Evolutionary conservation across 106 monocot species (phyloP).

Genomic region (Acorus gramineus): DNA sequence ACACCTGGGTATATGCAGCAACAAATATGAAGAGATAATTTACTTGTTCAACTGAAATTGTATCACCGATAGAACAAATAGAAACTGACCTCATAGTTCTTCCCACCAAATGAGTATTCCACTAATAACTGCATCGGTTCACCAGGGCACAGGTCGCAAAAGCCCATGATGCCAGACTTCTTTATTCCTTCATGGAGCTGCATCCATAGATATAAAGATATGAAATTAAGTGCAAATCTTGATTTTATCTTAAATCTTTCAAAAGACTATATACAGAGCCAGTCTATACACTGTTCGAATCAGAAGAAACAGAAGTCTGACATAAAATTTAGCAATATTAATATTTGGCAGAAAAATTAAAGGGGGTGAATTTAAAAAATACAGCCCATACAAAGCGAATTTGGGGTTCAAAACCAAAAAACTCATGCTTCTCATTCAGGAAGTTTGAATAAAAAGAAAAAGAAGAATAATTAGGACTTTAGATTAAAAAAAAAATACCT

Average conservation of each 20-base stretch:
- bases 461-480: neutral
- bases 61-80: no score
- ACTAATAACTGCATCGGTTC: constrained; percentile 61
- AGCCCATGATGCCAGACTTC: constrained; percentile 98
- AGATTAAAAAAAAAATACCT: constrained; percentile 30
- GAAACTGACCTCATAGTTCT: constrained; percentile 39
- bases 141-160: constrained; percentile 90
- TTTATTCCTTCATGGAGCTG: constrained; percentile 94
- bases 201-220: neutral
- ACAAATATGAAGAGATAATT: neutral
- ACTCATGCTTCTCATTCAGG: neutral
- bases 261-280: neutral
- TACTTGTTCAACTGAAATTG: no score
- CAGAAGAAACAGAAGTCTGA: no score
- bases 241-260: neutral
- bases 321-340: no score
- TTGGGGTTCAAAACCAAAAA: neutral
- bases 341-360: no score
- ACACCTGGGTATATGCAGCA: constrained; percentile 29
- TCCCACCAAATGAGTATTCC: constrained; percentile 49
- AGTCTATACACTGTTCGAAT: no score
- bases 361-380: no score
- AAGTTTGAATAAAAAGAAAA: neutral
- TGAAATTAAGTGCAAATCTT: neutral
- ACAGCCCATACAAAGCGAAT: no score